These are phyloP conservation scores for Ophiostoma angusticollis DNA, from an alignment of 2,329 filamentous ascomycete species.

Conservation along the genomic window DNA sequence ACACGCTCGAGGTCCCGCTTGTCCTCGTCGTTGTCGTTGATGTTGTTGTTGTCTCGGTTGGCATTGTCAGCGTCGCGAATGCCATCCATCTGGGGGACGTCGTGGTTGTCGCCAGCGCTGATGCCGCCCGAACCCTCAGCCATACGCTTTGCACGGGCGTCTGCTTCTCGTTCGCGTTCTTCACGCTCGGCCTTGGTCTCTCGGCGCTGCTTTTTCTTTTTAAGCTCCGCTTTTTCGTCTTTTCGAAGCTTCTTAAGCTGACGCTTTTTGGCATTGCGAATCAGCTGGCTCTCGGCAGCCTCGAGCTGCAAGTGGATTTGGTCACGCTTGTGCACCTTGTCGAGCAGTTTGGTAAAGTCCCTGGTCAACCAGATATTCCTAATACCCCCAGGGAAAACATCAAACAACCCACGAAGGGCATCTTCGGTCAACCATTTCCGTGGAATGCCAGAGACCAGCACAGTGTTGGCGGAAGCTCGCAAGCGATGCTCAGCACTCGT, in stretches of 20 bases:
- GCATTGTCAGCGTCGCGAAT: constrained; percentile 14
- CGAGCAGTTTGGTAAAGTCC: constrained; percentile 68
- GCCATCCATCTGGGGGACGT: constrained; percentile 37
- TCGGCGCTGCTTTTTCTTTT: constrained; percentile 33
- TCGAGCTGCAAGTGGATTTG: constrained; percentile 62
- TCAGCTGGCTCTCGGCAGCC: constrained; percentile 68
- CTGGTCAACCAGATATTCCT: constrained; percentile 95
- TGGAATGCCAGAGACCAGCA: constrained; percentile 83
- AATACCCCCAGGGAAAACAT: constrained; percentile 91
- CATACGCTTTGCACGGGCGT: constrained; percentile 35
- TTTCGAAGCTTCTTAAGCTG: constrained; percentile 56
- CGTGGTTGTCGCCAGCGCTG: constrained; percentile 38
- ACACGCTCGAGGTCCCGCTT: constrained; percentile 6
- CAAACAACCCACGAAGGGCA: constrained; percentile 71
- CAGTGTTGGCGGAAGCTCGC: constrained; percentile 86
- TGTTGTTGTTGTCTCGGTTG: constrained; percentile 10
- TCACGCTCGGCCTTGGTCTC: constrained; percentile 38
- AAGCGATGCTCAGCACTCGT: constrained; percentile 91
- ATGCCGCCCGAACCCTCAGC: constrained; percentile 37
- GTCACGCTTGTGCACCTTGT: constrained; percentile 70
- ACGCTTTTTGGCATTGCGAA: constrained; percentile 65
- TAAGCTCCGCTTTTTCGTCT: constrained; percentile 52
- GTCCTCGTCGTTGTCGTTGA: constrained; percentile 7
- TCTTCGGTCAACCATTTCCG: constrained; percentile 79
- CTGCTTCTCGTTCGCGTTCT: constrained; percentile 33